A percentile compares a stretch with the other conserved stretches of the same genome.
These are phyloP conservation scores for Boletellus ananas DNA, from an alignment of 768 basidiomycete genomes.

Conservation along the genomic window DNA sequence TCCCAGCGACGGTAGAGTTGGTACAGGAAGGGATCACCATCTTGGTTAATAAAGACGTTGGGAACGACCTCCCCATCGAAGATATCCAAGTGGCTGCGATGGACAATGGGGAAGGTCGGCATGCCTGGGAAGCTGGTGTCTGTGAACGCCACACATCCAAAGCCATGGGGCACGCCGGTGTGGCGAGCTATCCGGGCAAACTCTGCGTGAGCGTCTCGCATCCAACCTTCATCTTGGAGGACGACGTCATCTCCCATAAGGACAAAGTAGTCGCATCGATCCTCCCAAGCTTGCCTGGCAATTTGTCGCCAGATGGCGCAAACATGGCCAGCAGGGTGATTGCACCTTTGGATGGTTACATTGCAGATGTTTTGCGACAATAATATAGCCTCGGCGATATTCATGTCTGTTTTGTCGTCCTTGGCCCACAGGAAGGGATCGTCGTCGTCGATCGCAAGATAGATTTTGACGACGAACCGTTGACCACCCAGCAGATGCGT, in stretches of 20 bases:
- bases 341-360: slow-evolving; percentile 35
- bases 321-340: slow-evolving; percentile 43
- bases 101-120: slow-evolving; percentile 59
- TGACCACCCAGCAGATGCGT: slow-evolving; percentile 28
- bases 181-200: slow-evolving; percentile 36
- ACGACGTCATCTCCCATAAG: slow-evolving; percentile 55
- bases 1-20: slow-evolving; percentile 59
- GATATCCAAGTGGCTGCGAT: slow-evolving; percentile 52
- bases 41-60: slow-evolving; percentile 52
- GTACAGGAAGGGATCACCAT: slow-evolving; percentile 55
- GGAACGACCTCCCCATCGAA: slow-evolving; percentile 51
- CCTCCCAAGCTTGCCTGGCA: slow-evolving; percentile 45
- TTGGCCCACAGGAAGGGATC: slow-evolving; percentile 38
- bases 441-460: slow-evolving; percentile 51
- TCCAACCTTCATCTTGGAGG: slow-evolving; percentile 52
- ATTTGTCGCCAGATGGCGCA: slow-evolving; percentile 53
- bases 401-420: slow-evolving; percentile 12
- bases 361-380: slow-evolving; percentile 35
- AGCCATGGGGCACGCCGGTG: slow-evolving; percentile 38
- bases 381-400: slow-evolving; percentile 38
- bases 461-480: slow-evolving; percentile 39
- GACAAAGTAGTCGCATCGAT: slow-evolving; percentile 47
- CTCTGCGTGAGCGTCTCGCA: slow-evolving; percentile 36
- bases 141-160: slow-evolving; percentile 57
- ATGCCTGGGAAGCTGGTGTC: slow-evolving; percentile 55